phyloP scores from a whole-genome alignment of 192 early-diverging fungal genomes.

The Coemansia sp. region DNA sequence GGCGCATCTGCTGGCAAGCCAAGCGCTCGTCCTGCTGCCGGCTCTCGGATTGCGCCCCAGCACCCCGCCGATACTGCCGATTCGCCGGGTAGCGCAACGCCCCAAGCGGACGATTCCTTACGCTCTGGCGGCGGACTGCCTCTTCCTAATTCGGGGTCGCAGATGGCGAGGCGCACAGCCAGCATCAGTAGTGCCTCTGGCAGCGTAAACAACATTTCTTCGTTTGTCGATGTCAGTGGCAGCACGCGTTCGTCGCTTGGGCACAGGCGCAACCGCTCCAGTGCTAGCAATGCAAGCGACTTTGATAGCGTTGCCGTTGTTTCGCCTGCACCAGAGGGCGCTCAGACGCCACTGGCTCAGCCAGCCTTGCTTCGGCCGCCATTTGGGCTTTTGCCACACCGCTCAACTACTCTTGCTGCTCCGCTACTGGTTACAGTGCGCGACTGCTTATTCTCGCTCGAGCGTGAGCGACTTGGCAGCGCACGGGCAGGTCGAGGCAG shows the following conservation, averaged over 20 bases:
- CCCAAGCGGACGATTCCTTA: background rate
- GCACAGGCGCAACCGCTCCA: conserved; percentile 36
- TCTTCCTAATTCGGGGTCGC: background rate
- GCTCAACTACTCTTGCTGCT: conserved; percentile 37
- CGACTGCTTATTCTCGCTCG: conserved; percentile 75
- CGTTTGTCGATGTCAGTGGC: background rate
- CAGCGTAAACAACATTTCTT: background rate
- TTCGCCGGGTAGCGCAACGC: background rate
- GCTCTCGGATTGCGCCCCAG: conserved; percentile 1
- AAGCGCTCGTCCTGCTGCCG: background rate
- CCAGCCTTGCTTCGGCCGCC: conserved; percentile 8
- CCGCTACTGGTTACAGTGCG: conserved; percentile 64
- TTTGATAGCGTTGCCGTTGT: conserved; percentile 20
- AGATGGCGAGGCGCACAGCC: conserved; percentile 20
- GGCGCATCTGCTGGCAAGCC: conserved; percentile 7
- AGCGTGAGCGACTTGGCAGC: conserved; percentile 60
- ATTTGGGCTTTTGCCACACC: conserved; percentile 22
- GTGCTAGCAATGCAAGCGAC: conserved; percentile 29
- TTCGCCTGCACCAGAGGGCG: conserved; percentile 22
- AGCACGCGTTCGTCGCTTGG: conserved; percentile 1
- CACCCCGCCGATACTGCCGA: conserved; percentile 4
- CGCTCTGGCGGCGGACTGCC: background rate
- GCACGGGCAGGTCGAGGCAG: conserved; percentile 46
- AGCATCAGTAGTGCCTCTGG: conserved; percentile 14
- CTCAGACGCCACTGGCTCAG: conserved; percentile 1